phyloP scores from a whole-genome alignment of 768 basidiomycete genomes.

The Macrolepiota dolichaula region DNA sequence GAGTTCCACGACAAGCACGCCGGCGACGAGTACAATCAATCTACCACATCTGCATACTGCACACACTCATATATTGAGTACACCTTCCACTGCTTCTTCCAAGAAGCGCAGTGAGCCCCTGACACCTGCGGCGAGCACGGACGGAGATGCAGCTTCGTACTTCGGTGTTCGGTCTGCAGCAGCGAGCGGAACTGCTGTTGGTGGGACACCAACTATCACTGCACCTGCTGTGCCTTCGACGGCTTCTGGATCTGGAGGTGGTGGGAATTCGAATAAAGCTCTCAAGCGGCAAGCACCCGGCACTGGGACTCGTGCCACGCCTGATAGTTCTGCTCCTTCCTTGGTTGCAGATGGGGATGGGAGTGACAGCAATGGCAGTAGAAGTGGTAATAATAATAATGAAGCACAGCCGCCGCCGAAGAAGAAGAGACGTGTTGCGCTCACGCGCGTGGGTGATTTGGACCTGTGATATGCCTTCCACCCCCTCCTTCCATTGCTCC shows the following conservation, averaged over 20 bases:
- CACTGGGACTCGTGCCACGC: slow-evolving; percentile 1
- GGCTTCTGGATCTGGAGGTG: slow-evolving; percentile 17
- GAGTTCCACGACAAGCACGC: slow-evolving; percentile 19
- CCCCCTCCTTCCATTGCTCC: neutral
- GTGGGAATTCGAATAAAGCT: slow-evolving; percentile 2
- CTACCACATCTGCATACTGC: slow-evolving; percentile 6
- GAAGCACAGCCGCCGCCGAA: slow-evolving; percentile 67
- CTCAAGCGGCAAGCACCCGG: slow-evolving; percentile 20
- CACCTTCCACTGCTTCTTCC: slow-evolving; percentile 19
- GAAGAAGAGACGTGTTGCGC: slow-evolving; percentile 80
- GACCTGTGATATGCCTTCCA: slow-evolving; percentile 20
- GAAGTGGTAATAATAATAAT: slow-evolving; percentile 6
- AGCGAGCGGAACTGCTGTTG: neutral
- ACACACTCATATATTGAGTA: slow-evolving; percentile 18
- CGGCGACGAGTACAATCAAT: slow-evolving; percentile 17
- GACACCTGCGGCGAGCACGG: slow-evolving; percentile 47
- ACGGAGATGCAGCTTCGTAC: slow-evolving; percentile 27
- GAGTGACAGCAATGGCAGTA: no score
- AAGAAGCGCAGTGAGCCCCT: slow-evolving; percentile 40
- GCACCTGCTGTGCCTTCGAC: slow-evolving; percentile 15
- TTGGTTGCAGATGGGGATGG: no score
- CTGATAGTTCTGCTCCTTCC: slow-evolving; percentile 11
- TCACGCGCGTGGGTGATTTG: slow-evolving; percentile 67
- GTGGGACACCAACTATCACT: neutral
- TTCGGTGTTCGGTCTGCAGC: slow-evolving; percentile 8